Percentiles rank a stretch among this genome's conserved stretches.
These are phyloP conservation scores for Angomonas ambiguus DNA, from an alignment of 208 protist species.

Conservation along the genomic window DNA sequence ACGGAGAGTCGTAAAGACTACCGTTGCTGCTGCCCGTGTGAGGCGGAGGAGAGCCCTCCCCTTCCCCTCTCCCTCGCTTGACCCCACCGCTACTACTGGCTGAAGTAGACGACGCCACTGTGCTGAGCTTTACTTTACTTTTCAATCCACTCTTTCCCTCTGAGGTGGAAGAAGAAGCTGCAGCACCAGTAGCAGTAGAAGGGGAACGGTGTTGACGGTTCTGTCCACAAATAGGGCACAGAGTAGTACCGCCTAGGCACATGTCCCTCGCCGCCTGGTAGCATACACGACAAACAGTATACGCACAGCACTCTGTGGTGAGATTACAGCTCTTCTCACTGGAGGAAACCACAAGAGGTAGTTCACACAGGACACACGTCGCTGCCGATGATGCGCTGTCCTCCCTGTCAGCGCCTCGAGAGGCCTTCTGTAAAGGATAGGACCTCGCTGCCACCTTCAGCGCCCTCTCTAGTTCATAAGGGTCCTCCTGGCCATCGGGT, in stretches of 20 bases:
- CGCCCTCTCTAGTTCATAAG: background rate
- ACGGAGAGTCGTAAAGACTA: no score
- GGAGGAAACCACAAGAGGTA: constrained; percentile 32
- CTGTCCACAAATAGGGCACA: constrained; percentile 68
- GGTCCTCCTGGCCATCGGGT: background rate
- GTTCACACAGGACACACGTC: constrained; percentile 62
- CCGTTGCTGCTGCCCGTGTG: no score
- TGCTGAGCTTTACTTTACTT: background rate
- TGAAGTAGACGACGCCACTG: background rate
- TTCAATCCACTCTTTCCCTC: background rate
- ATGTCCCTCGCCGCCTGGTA: constrained; percentile 48
- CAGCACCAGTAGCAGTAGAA: background rate
- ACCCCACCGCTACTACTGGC: background rate
- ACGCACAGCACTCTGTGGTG: constrained; percentile 49
- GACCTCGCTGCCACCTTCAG: background rate
- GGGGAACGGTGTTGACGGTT: background rate
- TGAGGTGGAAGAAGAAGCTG: background rate
- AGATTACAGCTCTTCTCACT: background rate
- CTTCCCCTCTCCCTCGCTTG: background rate
- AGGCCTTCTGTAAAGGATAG: background rate
- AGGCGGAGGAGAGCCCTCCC: no score
- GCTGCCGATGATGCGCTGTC: constrained; percentile 19
- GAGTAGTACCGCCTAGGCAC: constrained; percentile 39
- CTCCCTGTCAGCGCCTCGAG: constrained; percentile 4
- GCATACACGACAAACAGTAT: constrained; percentile 49